Base-by-base conservation (phyloP, 192 early-diverging fungal species). In the Coemansia aciculifera region DNA sequence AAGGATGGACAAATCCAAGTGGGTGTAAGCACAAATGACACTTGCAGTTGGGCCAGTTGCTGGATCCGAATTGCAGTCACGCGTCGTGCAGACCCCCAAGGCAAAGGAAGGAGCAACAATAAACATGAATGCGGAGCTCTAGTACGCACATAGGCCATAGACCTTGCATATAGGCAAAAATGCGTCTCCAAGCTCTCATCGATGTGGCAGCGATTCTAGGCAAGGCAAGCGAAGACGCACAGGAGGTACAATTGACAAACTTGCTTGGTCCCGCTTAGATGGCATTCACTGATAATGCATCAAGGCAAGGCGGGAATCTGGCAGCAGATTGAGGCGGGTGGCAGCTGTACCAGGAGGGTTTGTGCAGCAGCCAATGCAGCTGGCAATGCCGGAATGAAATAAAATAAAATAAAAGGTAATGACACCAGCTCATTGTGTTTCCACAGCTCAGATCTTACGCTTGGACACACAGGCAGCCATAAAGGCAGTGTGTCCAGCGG, bases 31-130 rank as follows among this genome's bases (percentile, higher is more conserved):
- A 37, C 56, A 37, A 21, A 21, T 36, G 56, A 32, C 34, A 37
- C 7, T 59, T 23, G 51, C 21, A 29, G 51, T 29, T 12, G 51
- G 21, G 51, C 51, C 51, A 29, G 51, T 59, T 36, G 54, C 31
- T 37, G 56, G 56, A 59, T 59, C 56, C 56, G 34, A 59, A 59
- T 59, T 37, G 32, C 56, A 59, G 34, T 37, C 56, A 59, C 56
- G 56, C 56, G 56, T 36, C 56, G n/a, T 7, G 27, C 32, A 36
- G 17, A 2, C n/a, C 12, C 15, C 3, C n/a, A 12, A 54, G 51
- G 51, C 51, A 57, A 19, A 37, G n/a, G 34, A 6, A 37, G 17
- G n/a, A 3, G 31, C 11, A 56, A 56, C 27, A 34, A 34, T 56
- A 56, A 11, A 31, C 29, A 32, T 9, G 24, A 13, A 8, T 31